Conservation (phyloP, 768 basidiomycete genomes). For the Tremella mesenterica region DNA sequence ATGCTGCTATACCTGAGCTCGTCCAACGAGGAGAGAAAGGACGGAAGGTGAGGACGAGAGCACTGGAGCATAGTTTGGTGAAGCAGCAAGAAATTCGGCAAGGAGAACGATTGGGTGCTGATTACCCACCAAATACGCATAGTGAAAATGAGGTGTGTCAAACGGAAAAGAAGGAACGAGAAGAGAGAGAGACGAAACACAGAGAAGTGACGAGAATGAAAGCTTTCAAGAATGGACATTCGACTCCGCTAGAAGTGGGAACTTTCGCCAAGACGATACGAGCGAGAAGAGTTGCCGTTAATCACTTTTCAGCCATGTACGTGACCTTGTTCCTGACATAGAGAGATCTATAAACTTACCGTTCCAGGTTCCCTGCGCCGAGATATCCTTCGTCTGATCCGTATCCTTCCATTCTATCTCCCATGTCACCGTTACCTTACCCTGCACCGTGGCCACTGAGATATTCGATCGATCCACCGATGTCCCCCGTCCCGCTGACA, state of each 20-base stretch:
- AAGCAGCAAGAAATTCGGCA: constrained; percentile 21
- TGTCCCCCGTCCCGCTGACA: constrained; percentile 20
- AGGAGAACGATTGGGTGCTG: constrained; percentile 8
- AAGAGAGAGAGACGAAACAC: constrained; percentile 16
- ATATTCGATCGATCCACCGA: constrained; percentile 7
- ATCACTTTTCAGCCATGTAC: constrained; percentile 44
- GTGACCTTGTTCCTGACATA: too few relatives aligned
- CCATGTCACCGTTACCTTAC: constrained; percentile 25
- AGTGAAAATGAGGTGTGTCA: constrained; percentile 1
- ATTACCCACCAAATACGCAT: background rate
- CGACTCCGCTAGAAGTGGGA: constrained; percentile 38
- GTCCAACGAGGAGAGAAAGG: constrained; percentile 61
- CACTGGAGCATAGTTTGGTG: constrained; percentile 52
- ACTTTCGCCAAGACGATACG: constrained; percentile 30
- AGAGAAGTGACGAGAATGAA: constrained; percentile 23
- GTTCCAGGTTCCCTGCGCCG: constrained; percentile 37
- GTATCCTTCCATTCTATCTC: constrained; percentile 31
- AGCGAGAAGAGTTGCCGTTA: constrained; percentile 36
- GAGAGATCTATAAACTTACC: too few relatives aligned
- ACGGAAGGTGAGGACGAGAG: constrained; percentile 48
- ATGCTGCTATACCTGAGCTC: constrained; percentile 49
- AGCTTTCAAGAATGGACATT: constrained; percentile 39
- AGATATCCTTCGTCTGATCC: constrained; percentile 29
- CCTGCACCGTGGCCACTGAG: constrained; percentile 16
- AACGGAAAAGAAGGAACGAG: constrained; percentile 5